Conservation (phyloP, 2,329 filamentous ascomycete genomes). For the Fusarium irregulare region DNA sequence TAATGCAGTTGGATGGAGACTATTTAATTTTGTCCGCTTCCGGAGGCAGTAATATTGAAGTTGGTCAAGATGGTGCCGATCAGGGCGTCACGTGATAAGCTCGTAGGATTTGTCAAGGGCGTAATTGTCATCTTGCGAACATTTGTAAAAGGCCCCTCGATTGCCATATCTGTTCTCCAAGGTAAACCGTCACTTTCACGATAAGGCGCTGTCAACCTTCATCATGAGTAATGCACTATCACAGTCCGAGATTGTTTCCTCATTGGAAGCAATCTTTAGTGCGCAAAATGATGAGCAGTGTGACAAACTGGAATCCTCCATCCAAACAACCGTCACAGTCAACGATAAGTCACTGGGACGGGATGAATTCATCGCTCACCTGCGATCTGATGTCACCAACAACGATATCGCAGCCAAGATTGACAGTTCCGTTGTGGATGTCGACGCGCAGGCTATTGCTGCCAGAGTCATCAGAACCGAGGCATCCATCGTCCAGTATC, state of each 20-base stretch:
- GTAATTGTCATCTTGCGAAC: not conserved
- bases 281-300: not conserved
- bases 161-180: accelerated
- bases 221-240: not conserved
- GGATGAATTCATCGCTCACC: not conserved
- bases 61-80: no score
- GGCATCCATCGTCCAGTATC: not conserved
- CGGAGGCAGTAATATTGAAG: no score
- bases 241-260: not conserved
- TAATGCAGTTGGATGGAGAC: no score
- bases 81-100: not conserved
- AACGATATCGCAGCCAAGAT: not conserved
- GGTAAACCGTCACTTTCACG: no score
- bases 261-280: not conserved
- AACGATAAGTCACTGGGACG: not conserved
- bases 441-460: constrained; percentile 6
- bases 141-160: not conserved
- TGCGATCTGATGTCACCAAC: accelerated
- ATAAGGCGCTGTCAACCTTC: no score
- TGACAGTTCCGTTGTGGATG: constrained; percentile 18
- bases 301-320: not conserved
- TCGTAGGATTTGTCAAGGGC: not conserved
- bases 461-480: not conserved
- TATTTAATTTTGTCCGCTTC: no score
- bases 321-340: not conserved